These are phyloP conservation scores for Hibiscus trionum DNA, from an alignment of 345 rosid species.

Conservation along the genomic window DNA sequence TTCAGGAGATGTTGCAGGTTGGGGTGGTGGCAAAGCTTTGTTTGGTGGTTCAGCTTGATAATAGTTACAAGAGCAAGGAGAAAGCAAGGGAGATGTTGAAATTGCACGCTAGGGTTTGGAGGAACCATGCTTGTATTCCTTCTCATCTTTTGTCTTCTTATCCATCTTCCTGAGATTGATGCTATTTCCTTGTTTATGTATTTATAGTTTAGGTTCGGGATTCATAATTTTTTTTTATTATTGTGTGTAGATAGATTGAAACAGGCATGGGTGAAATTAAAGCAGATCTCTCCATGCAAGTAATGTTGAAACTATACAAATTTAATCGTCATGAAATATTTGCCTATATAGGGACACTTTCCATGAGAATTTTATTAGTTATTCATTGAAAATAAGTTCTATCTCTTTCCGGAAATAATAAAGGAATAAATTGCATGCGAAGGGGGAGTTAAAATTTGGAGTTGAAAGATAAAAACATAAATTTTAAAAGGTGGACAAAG, in stretches of 20 bases:
- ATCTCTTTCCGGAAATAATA: no score
- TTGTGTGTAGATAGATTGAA: not conserved
- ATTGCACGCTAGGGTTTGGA: slow-evolving; percentile 57
- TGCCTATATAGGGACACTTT: not conserved
- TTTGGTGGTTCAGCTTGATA: slow-evolving; percentile 40
- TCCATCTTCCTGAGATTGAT: slow-evolving; percentile 30
- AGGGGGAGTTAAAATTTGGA: no score
- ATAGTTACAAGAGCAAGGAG: slow-evolving; percentile 34
- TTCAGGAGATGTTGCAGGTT: slow-evolving; percentile 53
- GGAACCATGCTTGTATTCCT: slow-evolving; percentile 40
- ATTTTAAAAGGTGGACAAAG: no score
- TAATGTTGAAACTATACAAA: not conserved
- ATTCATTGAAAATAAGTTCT: not conserved
- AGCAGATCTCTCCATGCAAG: not conserved
- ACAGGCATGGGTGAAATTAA: not conserved
- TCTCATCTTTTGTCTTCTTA: slow-evolving; percentile 34
- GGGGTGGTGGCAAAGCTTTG: slow-evolving; percentile 57
- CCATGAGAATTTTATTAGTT: not conserved
- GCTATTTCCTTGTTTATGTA: not conserved
- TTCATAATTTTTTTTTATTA: no score
- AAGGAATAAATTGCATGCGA: no score
- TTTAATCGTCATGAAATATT: not conserved
- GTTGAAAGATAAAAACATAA: no score
- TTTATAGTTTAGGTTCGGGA: not conserved
- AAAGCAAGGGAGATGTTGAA: slow-evolving; percentile 41